These are phyloP conservation scores for Vigna reflexopilosa DNA, from an alignment of 306 rosid species.

Conservation along the genomic window DNA sequence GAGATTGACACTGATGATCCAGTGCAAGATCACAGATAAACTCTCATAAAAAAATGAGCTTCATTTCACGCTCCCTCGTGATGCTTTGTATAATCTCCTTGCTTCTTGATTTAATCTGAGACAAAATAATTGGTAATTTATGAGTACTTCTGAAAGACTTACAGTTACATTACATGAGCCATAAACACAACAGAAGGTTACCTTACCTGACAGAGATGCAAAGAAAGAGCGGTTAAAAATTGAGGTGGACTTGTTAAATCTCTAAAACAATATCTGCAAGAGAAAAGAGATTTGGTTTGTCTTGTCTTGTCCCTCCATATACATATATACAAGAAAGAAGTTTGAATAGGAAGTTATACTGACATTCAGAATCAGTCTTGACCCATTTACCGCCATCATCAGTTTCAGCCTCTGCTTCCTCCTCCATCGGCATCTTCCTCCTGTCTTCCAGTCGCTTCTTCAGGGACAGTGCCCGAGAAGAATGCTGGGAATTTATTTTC, in stretches of 20 bases:
- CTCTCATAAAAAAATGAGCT: slow-evolving; percentile 9
- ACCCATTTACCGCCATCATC: slow-evolving; percentile 77
- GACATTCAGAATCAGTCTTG: slow-evolving; percentile 86
- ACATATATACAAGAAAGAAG: not conserved
- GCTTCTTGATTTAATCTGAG: slow-evolving; percentile 29
- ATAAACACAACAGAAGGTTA: not conserved
- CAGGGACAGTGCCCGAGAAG: slow-evolving; percentile 54
- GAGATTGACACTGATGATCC: slow-evolving; percentile 23
- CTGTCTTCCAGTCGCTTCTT: slow-evolving; percentile 61
- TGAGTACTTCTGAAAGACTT: not conserved
- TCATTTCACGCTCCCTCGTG: slow-evolving; percentile 14
- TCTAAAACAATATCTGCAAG: slow-evolving; percentile 86
- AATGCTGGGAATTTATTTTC: slow-evolving; percentile 57
- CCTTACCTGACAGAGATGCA: slow-evolving; percentile 45
- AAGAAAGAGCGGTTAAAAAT: slow-evolving; percentile 31
- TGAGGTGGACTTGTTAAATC: slow-evolving; percentile 58
- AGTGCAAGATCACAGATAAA: slow-evolving; percentile 24
- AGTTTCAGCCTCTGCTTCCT: slow-evolving; percentile 27
- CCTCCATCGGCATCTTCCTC: slow-evolving; percentile 46
- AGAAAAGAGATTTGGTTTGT: slow-evolving; percentile 8
- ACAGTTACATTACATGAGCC: not conserved
- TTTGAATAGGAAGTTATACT: slow-evolving; percentile 39
- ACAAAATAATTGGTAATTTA: slow-evolving; percentile 9
- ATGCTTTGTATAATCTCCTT: not conserved
- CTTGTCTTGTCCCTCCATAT: not conserved